Evolutionary conservation across 179 eudicot genomes (phyloP), one percentile per base, ranked within the genome.

Genomic region (Nepenthes alata): DNA sequence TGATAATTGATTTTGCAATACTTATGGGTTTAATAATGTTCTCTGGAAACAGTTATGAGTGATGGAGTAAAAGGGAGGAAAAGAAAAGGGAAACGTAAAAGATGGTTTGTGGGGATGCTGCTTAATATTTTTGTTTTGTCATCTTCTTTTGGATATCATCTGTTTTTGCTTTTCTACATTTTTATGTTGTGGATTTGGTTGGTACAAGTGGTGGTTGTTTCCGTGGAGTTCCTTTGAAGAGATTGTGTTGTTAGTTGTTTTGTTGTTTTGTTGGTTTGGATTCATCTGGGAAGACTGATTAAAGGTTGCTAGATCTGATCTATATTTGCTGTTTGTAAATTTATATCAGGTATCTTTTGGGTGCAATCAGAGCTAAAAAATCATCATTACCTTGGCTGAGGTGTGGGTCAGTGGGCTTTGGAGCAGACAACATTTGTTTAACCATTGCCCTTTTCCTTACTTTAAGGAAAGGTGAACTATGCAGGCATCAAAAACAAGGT

Each of bases 401-500:
- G 51, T 58, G 38, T 70, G 62, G 44, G 49, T 58, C 10, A 6
- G 76, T 77, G 78, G 70, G 77, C 67, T 65, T 61, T 61, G 59
- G 63, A 70, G 59, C 47, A 37, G 54, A 39, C 57, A 25, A 41
- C 64, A 37, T 37, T 52, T 62, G 25, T 47, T 53, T 57, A 11
- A 53, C 51, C 68, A 11, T 36, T 54, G 3, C 14, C 45, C 68
- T 66, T 58, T 45, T 44, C 52, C 16, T 56, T 58, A 13, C 54
- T 65, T n/a, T 53, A 64, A 61, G 58, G 70, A 47, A 58, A 45
- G 62, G 62, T 62, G 57, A 62, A 77, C 58, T 58, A 91, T 91
- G 97, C 96, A 91, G 81, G 77, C 94, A 54, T 73, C 96, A 52
- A 88, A 82, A 68, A 69, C 83, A 62, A 91, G 97, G 97, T 91